Percentiles rank a stretch among this genome's conserved stretches.
These are phyloP conservation scores for Hansenula sp. DNA, from an alignment of 1,139 yeast species.

Conservation along the genomic window DNA sequence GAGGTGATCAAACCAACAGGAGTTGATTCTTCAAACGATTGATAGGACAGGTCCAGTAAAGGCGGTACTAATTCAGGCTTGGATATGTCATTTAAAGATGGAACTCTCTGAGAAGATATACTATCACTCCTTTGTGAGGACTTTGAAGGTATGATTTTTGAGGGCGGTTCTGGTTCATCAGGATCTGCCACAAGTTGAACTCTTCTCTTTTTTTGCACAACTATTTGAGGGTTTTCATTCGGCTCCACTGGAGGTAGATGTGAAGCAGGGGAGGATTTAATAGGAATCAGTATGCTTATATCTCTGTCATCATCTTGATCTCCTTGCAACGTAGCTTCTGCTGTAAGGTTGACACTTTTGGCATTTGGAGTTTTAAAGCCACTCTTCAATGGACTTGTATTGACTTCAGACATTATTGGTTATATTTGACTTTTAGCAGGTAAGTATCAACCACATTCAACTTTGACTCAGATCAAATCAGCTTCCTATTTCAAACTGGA, in stretches of 20 bases:
- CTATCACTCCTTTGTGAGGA: conserved; percentile 16
- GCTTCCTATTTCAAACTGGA: too few relatives aligned
- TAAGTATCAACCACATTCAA: not conserved
- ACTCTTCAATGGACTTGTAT: not conserved
- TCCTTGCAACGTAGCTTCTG: not conserved
- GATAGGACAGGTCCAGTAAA: conserved; percentile 6
- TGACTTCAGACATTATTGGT: not conserved
- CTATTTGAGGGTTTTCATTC: conserved; percentile 3
- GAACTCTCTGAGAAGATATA: conserved; percentile 13
- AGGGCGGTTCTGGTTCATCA: conserved; percentile 1
- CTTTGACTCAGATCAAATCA: not conserved
- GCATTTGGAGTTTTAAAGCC: not conserved
- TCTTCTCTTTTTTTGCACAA: conserved; percentile 12
- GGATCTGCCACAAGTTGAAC: conserved; percentile 9
- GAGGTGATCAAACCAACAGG: conserved; percentile 1
- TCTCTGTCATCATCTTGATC: conserved; percentile 2
- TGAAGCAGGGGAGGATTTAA: conserved; percentile 3
- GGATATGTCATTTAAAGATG: conserved; percentile 22
- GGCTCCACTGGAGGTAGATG: conserved; percentile 8
- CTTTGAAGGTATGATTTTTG: conserved; percentile 21
- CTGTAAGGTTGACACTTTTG: not conserved
- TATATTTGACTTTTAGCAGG: not conserved
- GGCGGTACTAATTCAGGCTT: conserved; percentile 28
- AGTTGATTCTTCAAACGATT: conserved; percentile 6
- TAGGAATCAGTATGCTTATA: conserved; percentile 8